These are phyloP conservation scores for Cercospora brassicicola DNA, from an alignment of 2,329 filamentous ascomycete species.

Conservation along the genomic window DNA sequence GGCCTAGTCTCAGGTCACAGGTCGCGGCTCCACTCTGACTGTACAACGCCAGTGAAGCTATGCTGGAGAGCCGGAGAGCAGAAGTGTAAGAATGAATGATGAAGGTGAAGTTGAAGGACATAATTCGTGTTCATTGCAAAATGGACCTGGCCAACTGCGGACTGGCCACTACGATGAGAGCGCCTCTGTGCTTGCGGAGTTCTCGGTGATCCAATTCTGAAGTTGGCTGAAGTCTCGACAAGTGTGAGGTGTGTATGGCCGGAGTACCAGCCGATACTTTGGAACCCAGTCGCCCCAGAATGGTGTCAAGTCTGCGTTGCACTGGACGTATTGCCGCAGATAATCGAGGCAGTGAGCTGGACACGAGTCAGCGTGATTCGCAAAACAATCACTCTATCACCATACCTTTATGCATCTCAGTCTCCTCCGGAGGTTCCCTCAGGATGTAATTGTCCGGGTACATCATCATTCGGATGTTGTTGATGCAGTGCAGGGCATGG, in stretches of 20 bases:
- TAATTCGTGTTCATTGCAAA: not conserved
- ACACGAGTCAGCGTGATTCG: not conserved
- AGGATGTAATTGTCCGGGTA: slow-evolving; percentile 12
- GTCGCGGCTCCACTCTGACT: not conserved
- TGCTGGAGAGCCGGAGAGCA: not conserved
- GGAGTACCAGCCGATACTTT: slow-evolving; percentile 9
- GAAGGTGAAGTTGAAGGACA: not conserved
- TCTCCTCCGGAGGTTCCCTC: slow-evolving; percentile 9
- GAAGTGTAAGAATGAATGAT: too few species aligned
- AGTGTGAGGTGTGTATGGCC: slow-evolving; percentile 12
- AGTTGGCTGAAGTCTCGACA: slow-evolving; percentile 10
- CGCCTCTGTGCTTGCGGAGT: not conserved
- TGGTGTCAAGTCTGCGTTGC: slow-evolving; percentile 15
- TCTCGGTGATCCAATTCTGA: not conserved
- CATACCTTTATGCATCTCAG: slow-evolving; percentile 11
- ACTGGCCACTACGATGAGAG: not conserved
- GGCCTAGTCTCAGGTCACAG: not conserved
- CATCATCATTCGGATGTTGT: slow-evolving; percentile 13
- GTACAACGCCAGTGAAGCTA: not conserved
- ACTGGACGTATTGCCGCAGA: slow-evolving; percentile 14
- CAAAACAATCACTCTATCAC: not conserved
- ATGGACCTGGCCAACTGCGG: not conserved
- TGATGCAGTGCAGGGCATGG: slow-evolving; percentile 16
- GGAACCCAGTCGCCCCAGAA: slow-evolving; percentile 10
- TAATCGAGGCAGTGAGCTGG: slow-evolving; percentile 15